Percentiles rank a stretch among this genome's conserved stretches.
Evolutionary conservation across 2,329 filamentous ascomycete genomes (phyloP).

Genomic region (Aspergillus puulaauensis): DNA sequence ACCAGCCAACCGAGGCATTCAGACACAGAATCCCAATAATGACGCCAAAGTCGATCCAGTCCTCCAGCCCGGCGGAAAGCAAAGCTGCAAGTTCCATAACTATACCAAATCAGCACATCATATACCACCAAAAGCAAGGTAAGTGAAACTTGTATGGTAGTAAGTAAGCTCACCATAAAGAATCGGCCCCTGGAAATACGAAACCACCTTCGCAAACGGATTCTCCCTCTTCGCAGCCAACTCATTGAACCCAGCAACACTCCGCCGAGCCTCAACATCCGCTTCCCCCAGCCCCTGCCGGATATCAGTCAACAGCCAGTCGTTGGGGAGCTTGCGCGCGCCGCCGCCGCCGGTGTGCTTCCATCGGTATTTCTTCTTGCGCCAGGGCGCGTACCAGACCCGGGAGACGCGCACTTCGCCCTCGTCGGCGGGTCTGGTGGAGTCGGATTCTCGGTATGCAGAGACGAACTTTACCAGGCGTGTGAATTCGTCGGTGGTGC

Average conservation of each 20-base stretch:
- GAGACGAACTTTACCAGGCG: background rate
- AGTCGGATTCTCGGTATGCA: background rate
- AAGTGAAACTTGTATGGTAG: background rate
- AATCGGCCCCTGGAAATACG: slow-evolving; percentile 73
- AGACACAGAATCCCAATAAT: slow-evolving; percentile 73
- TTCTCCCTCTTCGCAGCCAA: slow-evolving; percentile 76
- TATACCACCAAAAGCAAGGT: background rate
- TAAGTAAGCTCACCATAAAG: slow-evolving; percentile 63
- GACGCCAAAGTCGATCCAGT: slow-evolving; percentile 77
- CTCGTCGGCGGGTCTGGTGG: background rate
- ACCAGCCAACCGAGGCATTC: slow-evolving; percentile 76
- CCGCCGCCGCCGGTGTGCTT: slow-evolving; percentile 22
- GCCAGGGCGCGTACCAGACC: slow-evolving; percentile 61
- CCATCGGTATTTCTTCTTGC: slow-evolving; percentile 35
- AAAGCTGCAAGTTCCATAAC: slow-evolving; percentile 75
- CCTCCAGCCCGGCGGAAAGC: slow-evolving; percentile 69
- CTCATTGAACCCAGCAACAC: slow-evolving; percentile 69
- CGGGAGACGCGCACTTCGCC: background rate
- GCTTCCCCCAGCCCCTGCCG: slow-evolving; percentile 58
- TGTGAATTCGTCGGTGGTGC: background rate
- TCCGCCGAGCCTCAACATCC: slow-evolving; percentile 63
- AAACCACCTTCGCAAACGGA: slow-evolving; percentile 69
- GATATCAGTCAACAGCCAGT: slow-evolving; percentile 70
- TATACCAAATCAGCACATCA: slow-evolving; percentile 19
- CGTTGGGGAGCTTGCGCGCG: slow-evolving; percentile 54